phyloP scores from a whole-genome alignment of 1,139 yeast genomes.

The Suhomyces taliae region DNA sequence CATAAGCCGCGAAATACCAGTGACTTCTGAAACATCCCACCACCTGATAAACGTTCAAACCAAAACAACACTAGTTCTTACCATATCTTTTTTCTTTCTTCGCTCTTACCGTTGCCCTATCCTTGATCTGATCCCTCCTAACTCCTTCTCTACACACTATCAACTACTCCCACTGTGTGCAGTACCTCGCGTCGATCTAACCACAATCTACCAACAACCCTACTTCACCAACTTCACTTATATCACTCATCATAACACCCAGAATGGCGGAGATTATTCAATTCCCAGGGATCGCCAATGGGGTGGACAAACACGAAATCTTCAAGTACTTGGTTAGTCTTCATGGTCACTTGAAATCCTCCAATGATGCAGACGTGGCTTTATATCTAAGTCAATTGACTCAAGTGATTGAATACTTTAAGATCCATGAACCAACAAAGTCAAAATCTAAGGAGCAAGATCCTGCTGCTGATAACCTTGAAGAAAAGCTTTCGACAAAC shows the following conservation, averaged over 20 bases:
- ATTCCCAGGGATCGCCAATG: slow-evolving; percentile 19
- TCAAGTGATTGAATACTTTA: slow-evolving; percentile 12
- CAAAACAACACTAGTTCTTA: too few species aligned
- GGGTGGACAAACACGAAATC: slow-evolving; percentile 22
- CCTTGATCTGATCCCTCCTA: background rate
- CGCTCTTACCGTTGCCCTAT: too few species aligned
- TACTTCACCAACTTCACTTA: background rate
- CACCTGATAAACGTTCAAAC: too few species aligned
- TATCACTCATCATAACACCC: background rate
- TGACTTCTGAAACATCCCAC: too few species aligned
- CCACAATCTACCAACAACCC: background rate
- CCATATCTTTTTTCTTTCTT: too few species aligned
- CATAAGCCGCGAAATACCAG: too few species aligned
- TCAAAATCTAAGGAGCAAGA: background rate
- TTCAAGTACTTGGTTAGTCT: slow-evolving; percentile 27
- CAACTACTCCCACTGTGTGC: background rate
- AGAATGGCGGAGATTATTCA: slow-evolving; percentile 7
- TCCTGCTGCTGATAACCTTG: background rate
- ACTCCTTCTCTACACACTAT: background rate
- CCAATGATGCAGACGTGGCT: slow-evolving; percentile 11
- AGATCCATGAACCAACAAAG: slow-evolving; percentile 6
- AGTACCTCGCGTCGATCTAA: slow-evolving; percentile 1
- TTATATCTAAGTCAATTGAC: slow-evolving; percentile 13
- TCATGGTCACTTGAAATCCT: slow-evolving; percentile 20
- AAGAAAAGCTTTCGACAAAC: slow-evolving; percentile 21